Percentiles rank a stretch among this genome's conserved stretches.
Conservation (phyloP, 495 filamentous ascomycete genomes). For the Pseudomonodictys pantanalensis region DNA sequence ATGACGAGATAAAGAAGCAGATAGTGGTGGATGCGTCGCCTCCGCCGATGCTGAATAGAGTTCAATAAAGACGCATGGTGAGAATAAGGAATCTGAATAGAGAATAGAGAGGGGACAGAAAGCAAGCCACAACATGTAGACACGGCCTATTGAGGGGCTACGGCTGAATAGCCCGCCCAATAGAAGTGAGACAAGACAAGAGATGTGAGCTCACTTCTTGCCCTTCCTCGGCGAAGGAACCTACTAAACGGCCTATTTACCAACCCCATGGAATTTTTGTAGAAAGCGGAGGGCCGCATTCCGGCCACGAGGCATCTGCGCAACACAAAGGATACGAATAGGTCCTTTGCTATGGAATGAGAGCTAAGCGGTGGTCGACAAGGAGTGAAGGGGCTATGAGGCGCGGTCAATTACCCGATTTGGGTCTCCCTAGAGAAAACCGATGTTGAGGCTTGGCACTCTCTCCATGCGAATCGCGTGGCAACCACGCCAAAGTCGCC, state of each 20-base stretch:
- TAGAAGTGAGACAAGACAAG: no score
- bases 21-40: no score
- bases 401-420: conserved; percentile 9
- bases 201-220: no score
- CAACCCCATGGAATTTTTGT: no score
- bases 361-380: neutral
- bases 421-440: conserved; percentile 29
- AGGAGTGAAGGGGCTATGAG: conserved; percentile 4
- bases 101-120: no score
- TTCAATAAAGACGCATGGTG: conserved; percentile 14
- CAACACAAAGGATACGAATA: conserved; percentile 2
- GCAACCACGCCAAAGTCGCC: neutral
- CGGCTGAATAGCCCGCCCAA: no score
- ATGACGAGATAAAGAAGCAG: neutral
- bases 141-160: no score
- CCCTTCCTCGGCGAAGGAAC: no score
- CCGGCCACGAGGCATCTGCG: no score
- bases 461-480: neutral
- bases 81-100: conserved; percentile 3
- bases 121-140: no score
- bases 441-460: conserved; percentile 15
- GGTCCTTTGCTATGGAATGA: conserved; percentile 1
- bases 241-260: no score
- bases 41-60: conserved; percentile 4
- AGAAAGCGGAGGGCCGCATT: no score